Conservation (phyloP, 2,329 filamentous ascomycete species). For the Gaeumannomyces tritici region DNA sequence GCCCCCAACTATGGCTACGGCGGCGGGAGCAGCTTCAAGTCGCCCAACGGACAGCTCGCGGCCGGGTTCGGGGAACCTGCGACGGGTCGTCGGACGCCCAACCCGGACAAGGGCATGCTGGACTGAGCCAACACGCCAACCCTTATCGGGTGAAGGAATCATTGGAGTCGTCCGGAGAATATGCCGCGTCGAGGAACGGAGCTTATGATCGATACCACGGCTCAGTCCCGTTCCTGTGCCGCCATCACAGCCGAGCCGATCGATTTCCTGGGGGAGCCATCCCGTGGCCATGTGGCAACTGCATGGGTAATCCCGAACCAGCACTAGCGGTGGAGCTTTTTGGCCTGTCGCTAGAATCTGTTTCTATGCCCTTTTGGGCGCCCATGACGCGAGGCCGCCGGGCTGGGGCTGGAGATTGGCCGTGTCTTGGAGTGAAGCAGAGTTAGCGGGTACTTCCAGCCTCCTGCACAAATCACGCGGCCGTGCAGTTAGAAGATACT, state of each 20-base stretch:
- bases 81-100: constrained; percentile 25
- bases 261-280: background rate
- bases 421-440: too few relatives aligned
- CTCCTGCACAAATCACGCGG: background rate
- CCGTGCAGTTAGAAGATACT: background rate
- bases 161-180: background rate
- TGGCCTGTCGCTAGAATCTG: background rate
- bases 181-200: background rate
- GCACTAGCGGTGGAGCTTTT: background rate
- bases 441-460: background rate
- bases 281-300: background rate
- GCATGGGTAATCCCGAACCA: background rate
- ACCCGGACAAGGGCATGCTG: background rate
- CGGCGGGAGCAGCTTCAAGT: constrained; percentile 13
- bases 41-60: constrained; percentile 19
- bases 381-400: background rate
- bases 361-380: background rate
- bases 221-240: background rate
- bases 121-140: background rate
- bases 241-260: background rate
- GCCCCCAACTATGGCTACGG: background rate
- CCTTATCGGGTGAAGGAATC: background rate
- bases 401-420: too few relatives aligned
- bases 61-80: constrained; percentile 25
- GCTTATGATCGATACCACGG: background rate